phyloP scores from a whole-genome alignment of 2,329 filamentous ascomycete genomes.

The Gnomoniopsis smithogilvyi region DNA sequence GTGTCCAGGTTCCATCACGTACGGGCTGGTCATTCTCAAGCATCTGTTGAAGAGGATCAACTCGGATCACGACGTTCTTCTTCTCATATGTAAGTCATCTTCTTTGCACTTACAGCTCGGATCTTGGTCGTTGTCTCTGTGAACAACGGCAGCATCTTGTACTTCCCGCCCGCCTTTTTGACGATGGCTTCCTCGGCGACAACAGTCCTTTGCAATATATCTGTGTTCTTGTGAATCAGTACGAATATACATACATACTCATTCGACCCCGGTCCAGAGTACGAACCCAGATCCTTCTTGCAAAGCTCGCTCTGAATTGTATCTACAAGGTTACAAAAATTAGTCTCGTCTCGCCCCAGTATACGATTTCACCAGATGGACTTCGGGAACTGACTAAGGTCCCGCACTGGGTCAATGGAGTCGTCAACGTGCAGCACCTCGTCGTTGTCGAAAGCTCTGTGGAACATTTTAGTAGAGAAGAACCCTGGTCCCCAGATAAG shows the following conservation, averaged over 20 bases:
- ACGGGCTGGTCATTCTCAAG: slow-evolving; percentile 38
- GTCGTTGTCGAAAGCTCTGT: slow-evolving; percentile 41
- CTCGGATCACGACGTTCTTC: background rate
- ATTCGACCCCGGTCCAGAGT: no score
- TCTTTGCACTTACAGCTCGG: slow-evolving; percentile 24
- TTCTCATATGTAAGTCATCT: no score
- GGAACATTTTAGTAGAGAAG: slow-evolving; percentile 20
- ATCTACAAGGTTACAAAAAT: slow-evolving; percentile 23
- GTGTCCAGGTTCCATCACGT: slow-evolving; percentile 39
- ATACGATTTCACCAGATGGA: background rate
- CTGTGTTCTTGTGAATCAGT: slow-evolving; percentile 17
- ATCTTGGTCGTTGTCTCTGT: slow-evolving; percentile 41
- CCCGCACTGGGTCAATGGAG: slow-evolving; percentile 41
- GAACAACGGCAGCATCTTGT: slow-evolving; percentile 43
- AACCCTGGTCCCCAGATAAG: background rate
- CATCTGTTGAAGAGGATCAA: slow-evolving; percentile 24
- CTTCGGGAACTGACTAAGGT: slow-evolving; percentile 36
- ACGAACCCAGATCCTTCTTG: slow-evolving; percentile 36
- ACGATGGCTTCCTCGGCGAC: slow-evolving; percentile 37
- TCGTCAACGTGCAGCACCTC: slow-evolving; percentile 44
- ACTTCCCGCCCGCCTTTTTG: slow-evolving; percentile 40
- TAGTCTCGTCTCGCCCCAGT: slow-evolving; percentile 11
- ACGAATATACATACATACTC: background rate
- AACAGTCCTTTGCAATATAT: slow-evolving; percentile 37
- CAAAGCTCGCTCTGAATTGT: slow-evolving; percentile 38